Percentiles rank a stretch among this genome's conserved stretches.
Evolutionary conservation across 129 eudicot species (phyloP).

Genomic region (Escallonia herrerae): DNA sequence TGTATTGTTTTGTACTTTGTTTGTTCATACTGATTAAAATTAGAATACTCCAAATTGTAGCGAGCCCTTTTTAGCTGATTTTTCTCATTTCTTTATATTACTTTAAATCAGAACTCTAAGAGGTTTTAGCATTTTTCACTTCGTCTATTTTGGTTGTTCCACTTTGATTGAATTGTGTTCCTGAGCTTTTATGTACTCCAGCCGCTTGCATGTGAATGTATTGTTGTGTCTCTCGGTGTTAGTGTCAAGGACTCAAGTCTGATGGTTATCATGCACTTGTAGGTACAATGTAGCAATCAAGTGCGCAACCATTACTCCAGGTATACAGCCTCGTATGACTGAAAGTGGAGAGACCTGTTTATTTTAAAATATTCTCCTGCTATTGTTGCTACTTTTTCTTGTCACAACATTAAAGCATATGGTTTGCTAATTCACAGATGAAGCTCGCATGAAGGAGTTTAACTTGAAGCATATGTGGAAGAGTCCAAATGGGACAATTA

Average conservation of each 20-base stretch:
- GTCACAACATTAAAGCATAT: background rate
- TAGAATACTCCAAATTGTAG: background rate
- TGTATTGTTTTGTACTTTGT: background rate
- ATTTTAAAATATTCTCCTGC: background rate
- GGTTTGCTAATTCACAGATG: conserved; percentile 43
- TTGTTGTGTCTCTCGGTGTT: background rate
- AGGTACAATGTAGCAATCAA: conserved; percentile 98
- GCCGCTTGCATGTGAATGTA: background rate
- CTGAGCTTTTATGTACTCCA: background rate
- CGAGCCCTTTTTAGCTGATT: background rate
- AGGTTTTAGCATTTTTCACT: background rate
- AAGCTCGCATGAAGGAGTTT: conserved; percentile 81
- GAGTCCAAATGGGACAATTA: conserved; percentile 71
- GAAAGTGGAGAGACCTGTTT: background rate
- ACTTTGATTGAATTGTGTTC: background rate
- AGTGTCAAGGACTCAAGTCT: background rate
- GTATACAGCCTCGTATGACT: conserved; percentile 20
- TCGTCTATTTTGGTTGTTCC: background rate
- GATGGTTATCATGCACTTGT: conserved; percentile 11
- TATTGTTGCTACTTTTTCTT: background rate
- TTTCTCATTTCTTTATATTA: background rate
- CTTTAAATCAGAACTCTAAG: background rate
- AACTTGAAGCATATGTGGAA: conserved; percentile 72
- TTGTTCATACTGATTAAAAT: conserved; percentile 7
- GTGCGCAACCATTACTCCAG: conserved; percentile 98